These are phyloP conservation scores for Bonia amplexicaulis DNA, from an alignment of 176 grass and related monocot genomes.

Conservation along the genomic window DNA sequence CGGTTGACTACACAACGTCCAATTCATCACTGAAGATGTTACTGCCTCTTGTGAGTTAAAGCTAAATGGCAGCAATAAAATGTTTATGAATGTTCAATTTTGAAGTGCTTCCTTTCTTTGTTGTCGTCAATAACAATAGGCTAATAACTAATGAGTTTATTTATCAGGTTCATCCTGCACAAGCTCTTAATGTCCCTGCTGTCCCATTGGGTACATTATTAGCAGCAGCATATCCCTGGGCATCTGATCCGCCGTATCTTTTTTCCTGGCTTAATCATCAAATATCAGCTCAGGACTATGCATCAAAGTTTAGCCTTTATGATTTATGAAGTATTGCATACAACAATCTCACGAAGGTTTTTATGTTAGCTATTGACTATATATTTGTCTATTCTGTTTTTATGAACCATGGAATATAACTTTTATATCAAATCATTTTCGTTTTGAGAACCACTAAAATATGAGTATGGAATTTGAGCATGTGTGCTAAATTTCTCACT, in stretches of 20 bases:
- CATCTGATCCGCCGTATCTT: conserved; percentile 55
- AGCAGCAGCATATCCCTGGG: conserved; percentile 64
- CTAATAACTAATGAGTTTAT: conserved; percentile 1
- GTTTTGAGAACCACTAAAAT: too few species aligned
- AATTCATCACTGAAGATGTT: conserved; percentile 82
- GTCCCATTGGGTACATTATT: conserved; percentile 67
- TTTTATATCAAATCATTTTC: too few species aligned
- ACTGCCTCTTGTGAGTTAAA: conserved; percentile 66
- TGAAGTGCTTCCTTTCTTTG: conserved; percentile 2
- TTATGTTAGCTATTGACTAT: too few species aligned
- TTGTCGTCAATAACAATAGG: not conserved
- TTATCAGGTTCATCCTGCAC: conserved; percentile 62
- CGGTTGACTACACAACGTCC: conserved; percentile 81
- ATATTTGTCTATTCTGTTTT: too few species aligned
- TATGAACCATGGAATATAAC: too few species aligned
- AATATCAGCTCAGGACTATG: conserved; percentile 75
- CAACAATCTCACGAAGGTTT: too few species aligned
- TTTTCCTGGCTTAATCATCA: conserved; percentile 83
- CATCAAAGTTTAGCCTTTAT: too few species aligned
- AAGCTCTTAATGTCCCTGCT: conserved; percentile 72
- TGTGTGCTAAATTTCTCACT: too few species aligned
- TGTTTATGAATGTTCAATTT: not conserved
- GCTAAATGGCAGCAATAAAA: not conserved
- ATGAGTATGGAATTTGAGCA: too few species aligned
- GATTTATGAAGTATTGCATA: too few species aligned